Conservation (phyloP, 1,284 basidiomycete species). For the Anthracocystis walkeri region DNA sequence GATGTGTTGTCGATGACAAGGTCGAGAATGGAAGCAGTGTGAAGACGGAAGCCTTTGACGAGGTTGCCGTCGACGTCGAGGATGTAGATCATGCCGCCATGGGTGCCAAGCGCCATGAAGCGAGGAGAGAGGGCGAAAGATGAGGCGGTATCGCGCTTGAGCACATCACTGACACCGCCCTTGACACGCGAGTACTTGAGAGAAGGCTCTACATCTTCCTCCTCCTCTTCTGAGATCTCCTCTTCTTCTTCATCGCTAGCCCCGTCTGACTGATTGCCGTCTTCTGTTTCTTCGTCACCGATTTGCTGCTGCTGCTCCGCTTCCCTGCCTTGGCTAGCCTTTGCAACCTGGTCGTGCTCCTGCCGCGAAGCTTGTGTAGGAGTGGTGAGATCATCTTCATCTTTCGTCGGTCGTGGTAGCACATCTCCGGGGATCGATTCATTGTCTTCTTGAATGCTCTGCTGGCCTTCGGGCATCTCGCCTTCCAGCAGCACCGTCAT, state of each 20-base stretch:
- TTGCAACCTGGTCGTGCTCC: background rate
- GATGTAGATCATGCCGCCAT: slow-evolving; percentile 89
- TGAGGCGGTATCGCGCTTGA: slow-evolving; percentile 79
- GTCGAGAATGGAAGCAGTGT: slow-evolving; percentile 88
- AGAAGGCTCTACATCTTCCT: slow-evolving; percentile 70
- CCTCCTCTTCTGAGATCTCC: slow-evolving; percentile 35
- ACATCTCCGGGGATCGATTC: background rate
- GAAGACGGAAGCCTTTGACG: slow-evolving; percentile 90
- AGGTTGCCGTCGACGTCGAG: slow-evolving; percentile 83
- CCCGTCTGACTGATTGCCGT: slow-evolving; percentile 1
- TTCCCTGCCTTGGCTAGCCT: background rate
- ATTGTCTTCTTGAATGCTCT: slow-evolving; percentile 4
- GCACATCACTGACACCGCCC: slow-evolving; percentile 80
- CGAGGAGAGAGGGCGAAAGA: slow-evolving; percentile 74
- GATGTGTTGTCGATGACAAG: slow-evolving; percentile 85
- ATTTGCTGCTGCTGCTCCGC: background rate
- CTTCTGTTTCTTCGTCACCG: slow-evolving; percentile 7
- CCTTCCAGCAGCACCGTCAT: slow-evolving; percentile 61
- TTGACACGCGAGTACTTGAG: slow-evolving; percentile 89
- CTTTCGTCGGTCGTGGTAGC: no score
- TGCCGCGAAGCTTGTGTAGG: background rate
- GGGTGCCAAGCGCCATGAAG: slow-evolving; percentile 84
- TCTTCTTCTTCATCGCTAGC: slow-evolving; percentile 33
- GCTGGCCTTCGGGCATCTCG: slow-evolving; percentile 56
- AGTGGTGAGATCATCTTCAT: background rate